These are phyloP conservation scores for Hypoxylon subgilvum DNA, from an alignment of 495 filamentous ascomycete species.

Conservation along the genomic window DNA sequence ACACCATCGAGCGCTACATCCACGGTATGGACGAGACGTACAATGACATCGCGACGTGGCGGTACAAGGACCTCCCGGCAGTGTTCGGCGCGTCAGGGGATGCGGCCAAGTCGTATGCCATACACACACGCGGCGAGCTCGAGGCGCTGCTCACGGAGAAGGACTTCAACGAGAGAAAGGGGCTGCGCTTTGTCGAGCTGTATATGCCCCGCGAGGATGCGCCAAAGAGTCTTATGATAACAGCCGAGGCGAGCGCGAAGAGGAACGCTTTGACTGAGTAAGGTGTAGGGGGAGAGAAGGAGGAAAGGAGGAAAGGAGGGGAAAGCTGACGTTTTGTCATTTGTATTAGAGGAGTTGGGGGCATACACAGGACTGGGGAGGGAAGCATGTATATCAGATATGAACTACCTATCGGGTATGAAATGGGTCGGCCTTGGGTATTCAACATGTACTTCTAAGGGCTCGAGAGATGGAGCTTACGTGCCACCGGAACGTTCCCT, in stretches of 20 bases:
- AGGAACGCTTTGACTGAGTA: conserved; percentile 51
- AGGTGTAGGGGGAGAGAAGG: background rate
- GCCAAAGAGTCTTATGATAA: conserved; percentile 71
- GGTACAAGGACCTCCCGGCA: conserved; percentile 68
- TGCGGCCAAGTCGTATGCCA: conserved; percentile 66
- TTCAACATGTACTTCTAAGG: no score
- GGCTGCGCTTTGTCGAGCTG: conserved; percentile 77
- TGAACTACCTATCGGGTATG: background rate
- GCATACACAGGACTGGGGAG: no score
- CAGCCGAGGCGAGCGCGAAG: conserved; percentile 71
- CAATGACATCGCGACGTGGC: conserved; percentile 81
- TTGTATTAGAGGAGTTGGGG: background rate
- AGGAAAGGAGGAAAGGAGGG: background rate
- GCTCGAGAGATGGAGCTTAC: no score
- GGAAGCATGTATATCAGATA: background rate
- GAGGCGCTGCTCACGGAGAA: conserved; percentile 69
- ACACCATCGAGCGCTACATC: conserved; percentile 76
- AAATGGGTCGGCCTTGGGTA: no score
- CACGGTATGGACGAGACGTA: conserved; percentile 78
- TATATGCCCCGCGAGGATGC: conserved; percentile 86
- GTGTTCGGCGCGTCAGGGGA: conserved; percentile 69
- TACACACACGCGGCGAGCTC: conserved; percentile 74
- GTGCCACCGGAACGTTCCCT: no score
- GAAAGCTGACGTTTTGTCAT: background rate
- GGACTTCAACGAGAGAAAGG: conserved; percentile 62